Conservation (phyloP, 2,329 filamentous ascomycete species). For the Lasiodiplodia sp. region DNA sequence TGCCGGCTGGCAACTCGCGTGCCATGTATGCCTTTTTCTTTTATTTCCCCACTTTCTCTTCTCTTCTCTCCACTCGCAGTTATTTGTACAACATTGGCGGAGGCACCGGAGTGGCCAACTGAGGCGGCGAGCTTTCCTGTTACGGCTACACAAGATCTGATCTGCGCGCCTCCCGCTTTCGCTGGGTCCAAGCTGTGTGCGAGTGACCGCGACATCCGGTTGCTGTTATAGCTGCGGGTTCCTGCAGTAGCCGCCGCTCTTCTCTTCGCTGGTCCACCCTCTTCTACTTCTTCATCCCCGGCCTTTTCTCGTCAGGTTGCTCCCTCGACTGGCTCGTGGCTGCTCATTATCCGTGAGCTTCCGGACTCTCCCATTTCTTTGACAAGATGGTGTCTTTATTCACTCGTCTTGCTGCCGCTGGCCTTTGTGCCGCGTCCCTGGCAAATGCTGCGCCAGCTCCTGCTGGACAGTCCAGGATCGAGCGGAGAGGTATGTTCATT, state of each 20-base stretch:
- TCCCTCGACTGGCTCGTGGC: not conserved
- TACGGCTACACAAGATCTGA: not conserved
- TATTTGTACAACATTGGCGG: not conserved
- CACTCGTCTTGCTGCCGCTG: conserved; percentile 9
- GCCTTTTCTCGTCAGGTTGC: not conserved
- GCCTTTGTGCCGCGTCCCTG: conserved; percentile 11
- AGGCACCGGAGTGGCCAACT: not conserved
- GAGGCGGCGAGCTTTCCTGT: conserved; percentile 5
- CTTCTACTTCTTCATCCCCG: not conserved
- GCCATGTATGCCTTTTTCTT: not conserved
- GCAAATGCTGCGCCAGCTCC: conserved; percentile 9
- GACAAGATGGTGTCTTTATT: conserved; percentile 16
- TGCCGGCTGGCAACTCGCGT: not conserved
- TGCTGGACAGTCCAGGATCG: not conserved
- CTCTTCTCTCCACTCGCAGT: not conserved
- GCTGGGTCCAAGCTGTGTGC: not conserved
- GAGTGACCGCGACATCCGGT: not conserved
- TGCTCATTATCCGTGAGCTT: not conserved
- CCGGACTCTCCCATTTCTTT: not conserved
- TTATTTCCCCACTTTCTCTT: not conserved
- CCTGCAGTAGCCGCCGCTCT: conserved; percentile 6
- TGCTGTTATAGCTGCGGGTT: conserved; percentile 19
- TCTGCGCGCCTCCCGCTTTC: not conserved
- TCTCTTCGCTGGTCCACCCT: not conserved
- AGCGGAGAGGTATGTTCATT: conserved; percentile 19